A percentile compares a stretch with the other conserved stretches of the same genome.
phyloP scores from a whole-genome alignment of 805 yeast genomes.

The Kodamaea lidongshanica region DNA sequence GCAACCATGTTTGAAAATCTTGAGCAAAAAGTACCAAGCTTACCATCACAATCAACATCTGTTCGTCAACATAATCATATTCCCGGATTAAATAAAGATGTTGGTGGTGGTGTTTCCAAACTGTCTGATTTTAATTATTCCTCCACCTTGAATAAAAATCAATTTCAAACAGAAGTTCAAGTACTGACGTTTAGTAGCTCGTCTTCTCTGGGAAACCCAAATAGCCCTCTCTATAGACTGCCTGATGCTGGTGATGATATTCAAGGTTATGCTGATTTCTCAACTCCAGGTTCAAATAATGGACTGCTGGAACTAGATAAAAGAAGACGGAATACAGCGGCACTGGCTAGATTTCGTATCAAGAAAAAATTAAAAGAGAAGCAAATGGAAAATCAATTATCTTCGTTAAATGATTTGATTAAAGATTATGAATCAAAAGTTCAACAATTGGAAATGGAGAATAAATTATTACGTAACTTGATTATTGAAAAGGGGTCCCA shows the following conservation, averaged over 20 bases:
- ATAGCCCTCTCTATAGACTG: conserved; percentile 10
- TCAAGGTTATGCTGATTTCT: conserved; percentile 5
- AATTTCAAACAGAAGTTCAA: no score
- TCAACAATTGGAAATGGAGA: conserved; percentile 56
- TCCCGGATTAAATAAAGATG: conserved; percentile 6
- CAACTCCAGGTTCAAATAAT: conserved; percentile 1
- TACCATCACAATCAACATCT: conserved; percentile 11
- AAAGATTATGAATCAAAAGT: conserved; percentile 40
- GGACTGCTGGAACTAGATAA: conserved; percentile 36
- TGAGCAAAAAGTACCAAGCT: conserved; percentile 7
- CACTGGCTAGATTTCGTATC: conserved; percentile 57
- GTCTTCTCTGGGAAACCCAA: conserved; percentile 6
- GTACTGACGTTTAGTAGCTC: no score
- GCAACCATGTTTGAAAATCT: neutral
- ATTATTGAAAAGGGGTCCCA: conserved; percentile 46
- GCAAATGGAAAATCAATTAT: conserved; percentile 48
- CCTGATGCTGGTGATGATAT: conserved; percentile 9
- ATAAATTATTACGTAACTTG: conserved; percentile 48
- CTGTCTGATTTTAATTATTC: no score
- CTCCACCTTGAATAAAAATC: no score
- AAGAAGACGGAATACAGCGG: conserved; percentile 56
- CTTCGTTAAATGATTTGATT: conserved; percentile 40
- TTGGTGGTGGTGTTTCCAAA: no score
- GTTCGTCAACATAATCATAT: conserved; percentile 13
- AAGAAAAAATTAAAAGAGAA: conserved; percentile 56